A percentile compares a stretch with the other conserved stretches of the same genome.
phyloP scores from a whole-genome alignment of 176 grass and related monocot species.

The Metroxylon sagu region DNA sequence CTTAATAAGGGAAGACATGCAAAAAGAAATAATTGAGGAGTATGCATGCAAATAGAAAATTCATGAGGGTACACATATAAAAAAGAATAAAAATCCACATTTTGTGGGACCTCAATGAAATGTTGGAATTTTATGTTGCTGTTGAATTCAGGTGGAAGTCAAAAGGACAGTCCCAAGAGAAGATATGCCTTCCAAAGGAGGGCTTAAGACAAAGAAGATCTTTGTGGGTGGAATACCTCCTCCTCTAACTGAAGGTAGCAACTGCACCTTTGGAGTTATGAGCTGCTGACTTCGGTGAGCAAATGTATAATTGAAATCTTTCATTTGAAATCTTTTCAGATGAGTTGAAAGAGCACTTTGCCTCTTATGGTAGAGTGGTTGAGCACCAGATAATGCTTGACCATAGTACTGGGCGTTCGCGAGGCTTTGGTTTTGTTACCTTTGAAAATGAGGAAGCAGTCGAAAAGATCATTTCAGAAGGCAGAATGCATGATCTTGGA shows the following conservation, averaged over 20 bases:
- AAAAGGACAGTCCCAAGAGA: slow-evolving; percentile 94
- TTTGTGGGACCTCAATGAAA: no score
- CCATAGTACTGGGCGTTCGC: slow-evolving; percentile 83
- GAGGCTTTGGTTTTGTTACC: slow-evolving; percentile 97
- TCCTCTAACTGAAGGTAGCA: slow-evolving; percentile 80
- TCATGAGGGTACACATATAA: no score
- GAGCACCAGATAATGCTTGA: slow-evolving; percentile 98
- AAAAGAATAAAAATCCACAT: no score
- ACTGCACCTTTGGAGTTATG: not conserved
- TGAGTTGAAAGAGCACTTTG: slow-evolving; percentile 86
- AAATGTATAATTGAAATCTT: slow-evolving; percentile 2
- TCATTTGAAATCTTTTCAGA: slow-evolving; percentile 32
- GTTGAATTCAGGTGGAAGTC: slow-evolving; percentile 70
- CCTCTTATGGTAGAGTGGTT: slow-evolving; percentile 54
- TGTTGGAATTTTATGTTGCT: not conserved
- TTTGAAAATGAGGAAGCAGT: slow-evolving; percentile 88
- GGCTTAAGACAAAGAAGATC: slow-evolving; percentile 84
- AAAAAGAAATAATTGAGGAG: no score
- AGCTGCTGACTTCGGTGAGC: slow-evolving; percentile 6
- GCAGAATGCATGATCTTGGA: slow-evolving; percentile 89
- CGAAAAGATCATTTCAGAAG: slow-evolving; percentile 80
- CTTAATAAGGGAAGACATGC: no score
- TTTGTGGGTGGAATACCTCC: slow-evolving; percentile 92
- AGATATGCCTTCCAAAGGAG: slow-evolving; percentile 67
- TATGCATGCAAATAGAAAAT: no score